Conservation (phyloP, 164 flowering plant species). For the Tinospora cordifolia region DNA sequence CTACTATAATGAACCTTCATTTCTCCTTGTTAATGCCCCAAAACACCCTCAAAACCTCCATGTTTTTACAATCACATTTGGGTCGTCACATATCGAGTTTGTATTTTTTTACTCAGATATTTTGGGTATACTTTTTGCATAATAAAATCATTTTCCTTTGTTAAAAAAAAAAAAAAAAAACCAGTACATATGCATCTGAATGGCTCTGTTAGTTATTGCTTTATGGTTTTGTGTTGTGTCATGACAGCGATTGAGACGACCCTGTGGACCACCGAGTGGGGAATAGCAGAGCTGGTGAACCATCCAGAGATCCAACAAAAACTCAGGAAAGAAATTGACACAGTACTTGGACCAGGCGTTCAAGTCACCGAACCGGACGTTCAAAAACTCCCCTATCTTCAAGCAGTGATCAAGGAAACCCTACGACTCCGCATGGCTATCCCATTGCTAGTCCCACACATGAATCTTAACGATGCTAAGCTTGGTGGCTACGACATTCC, state of each 20-base stretch:
- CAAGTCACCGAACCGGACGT: conserved; percentile 73
- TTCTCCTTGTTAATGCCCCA: too few species aligned
- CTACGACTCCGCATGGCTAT: conserved; percentile 81
- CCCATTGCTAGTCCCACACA: conserved; percentile 91
- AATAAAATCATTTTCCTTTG: too few species aligned
- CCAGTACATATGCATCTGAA: too few species aligned
- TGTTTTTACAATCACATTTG: too few species aligned
- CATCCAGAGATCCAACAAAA: conserved; percentile 71
- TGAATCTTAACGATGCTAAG: conserved; percentile 87
- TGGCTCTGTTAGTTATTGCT: background rate
- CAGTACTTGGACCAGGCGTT: conserved; percentile 49
- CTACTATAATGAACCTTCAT: too few species aligned
- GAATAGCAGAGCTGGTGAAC: too few species aligned
- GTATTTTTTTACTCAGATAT: too few species aligned
- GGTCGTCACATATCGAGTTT: too few species aligned
- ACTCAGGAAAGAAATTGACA: conserved; percentile 58
- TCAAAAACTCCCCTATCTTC: conserved; percentile 67
- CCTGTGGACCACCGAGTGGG: too few species aligned
- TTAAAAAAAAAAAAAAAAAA: too few species aligned
- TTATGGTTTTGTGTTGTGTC: background rate
- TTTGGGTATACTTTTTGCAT: too few species aligned
- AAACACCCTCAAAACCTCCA: too few species aligned
- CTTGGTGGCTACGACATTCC: conserved; percentile 75
- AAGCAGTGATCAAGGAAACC: conserved; percentile 82
- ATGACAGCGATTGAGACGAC: conserved; percentile 90